Base-by-base conservation (phyloP, 164 flowering plant genomes). In the Chimonanthus praecox region DNA sequence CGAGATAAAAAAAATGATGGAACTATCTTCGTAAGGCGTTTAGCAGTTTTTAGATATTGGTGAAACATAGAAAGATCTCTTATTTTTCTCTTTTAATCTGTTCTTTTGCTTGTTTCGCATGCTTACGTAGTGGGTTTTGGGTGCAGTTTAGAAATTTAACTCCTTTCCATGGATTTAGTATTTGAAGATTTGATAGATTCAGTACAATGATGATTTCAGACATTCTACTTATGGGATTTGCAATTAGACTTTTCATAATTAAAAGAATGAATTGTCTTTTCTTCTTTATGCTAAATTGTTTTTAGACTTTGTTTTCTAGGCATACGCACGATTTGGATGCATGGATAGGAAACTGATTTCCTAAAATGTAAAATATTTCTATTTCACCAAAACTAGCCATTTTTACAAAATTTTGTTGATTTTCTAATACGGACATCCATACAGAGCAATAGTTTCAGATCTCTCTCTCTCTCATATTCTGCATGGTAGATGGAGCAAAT, bases 61-160 rank as follows among this genome's bases (percentile, higher is more conserved):
- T 11, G 60, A 6, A 54, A 54, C 16, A 13, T 6, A n/a, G 60
- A 54, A 54, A 54, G 60, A n/a, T 54, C 16, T 54, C 21, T 69
- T 7, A 4, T 44, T 62, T 15, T 21, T 58, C 9, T 7, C 5
- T 18, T 46, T 62, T 44, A 50, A 21, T 9, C 43, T 5, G 73
- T 49, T 54, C 16, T 69, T 64, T 49, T 47, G 20, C 3, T 46
- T 5, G 62, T 63, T 70, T 50, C 16, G 60, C 16, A n/a, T 75
- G 73, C 3, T 33, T 47, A 33, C 0, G 33, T 65, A 48, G 33
- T 78, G 71, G 73, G 65, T 65, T 75, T 76, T 80, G 75, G 50
- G 72, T 43, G 67, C 62, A 67, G 47, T 6, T 16, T 21, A 15
- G 72, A 67, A 64, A 47, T 64, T 77, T 68, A 13, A 49, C 64